phyloP scores from a whole-genome alignment of 140 eudicot species.

The Artemisia princeps region DNA sequence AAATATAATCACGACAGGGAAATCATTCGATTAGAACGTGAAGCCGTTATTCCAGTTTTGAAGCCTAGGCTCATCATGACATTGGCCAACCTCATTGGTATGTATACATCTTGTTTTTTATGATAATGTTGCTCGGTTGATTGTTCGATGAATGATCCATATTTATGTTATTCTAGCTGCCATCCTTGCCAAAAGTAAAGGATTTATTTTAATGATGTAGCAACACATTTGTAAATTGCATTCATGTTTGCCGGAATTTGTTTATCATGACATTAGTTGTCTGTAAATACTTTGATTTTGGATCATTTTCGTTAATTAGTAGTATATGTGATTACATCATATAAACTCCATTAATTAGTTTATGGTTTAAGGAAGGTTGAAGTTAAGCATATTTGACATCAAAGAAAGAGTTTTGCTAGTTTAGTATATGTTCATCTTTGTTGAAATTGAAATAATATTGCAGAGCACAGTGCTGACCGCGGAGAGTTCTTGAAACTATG shows the following conservation, averaged over 20 bases:
- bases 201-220: constrained; percentile 6
- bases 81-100: constrained; percentile 88
- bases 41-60: constrained; percentile 76
- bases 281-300: not conserved
- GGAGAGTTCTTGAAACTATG: constrained; percentile 71
- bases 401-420: not conserved
- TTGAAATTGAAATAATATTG: constrained; percentile 7
- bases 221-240: not conserved
- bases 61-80: constrained; percentile 81
- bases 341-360: not conserved
- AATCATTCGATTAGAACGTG: constrained; percentile 73
- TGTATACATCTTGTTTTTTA: not conserved
- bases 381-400: too few species aligned
- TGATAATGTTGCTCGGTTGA: not conserved
- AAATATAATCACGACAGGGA: constrained; percentile 23
- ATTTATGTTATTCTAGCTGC: constrained; percentile 12
- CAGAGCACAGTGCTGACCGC: constrained; percentile 65
- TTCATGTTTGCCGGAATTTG: not conserved
- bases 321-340: too few species aligned
- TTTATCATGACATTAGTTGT: not conserved
- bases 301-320: not conserved
- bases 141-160: not conserved
- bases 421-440: not conserved
- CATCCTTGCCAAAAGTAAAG: not conserved
- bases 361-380: not conserved